Evolutionary conservation across 192 early-diverging fungal species (phyloP), one percentile per base, ranked within the genome.

Genomic region (Podila epicladia): DNA sequence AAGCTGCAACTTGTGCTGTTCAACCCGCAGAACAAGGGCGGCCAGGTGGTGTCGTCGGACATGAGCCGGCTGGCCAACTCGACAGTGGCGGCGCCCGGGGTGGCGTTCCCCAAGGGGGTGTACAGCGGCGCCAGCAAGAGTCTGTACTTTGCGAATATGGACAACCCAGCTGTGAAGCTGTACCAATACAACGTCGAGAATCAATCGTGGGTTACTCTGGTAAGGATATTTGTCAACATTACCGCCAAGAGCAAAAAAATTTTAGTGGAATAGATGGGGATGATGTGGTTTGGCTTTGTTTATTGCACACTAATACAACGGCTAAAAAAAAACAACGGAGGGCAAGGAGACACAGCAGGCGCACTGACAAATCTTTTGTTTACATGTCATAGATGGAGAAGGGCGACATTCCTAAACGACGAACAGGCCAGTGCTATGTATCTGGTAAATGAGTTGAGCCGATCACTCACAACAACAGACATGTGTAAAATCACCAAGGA

Each of bases 131-230:
- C 53, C 3, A n/a, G 53, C 53, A 2, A 55, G 53, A 55, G 53
- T 26, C 20, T 55, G 53, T 55, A 55, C 53, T 55, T 55, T 55
- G 53, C 24, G 8, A 55, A 55, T 26, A 55, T 55, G 53, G 53
- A 55, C 53, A 17, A 22, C 20, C 53, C 53, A 0, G 19, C 19
- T 12, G 24, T 22, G n/a, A 55, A 55, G 53, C 24, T 22, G 53
- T 11, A 55, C 53, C n/a, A 55, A 22, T 55, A 19, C 53, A 55
- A 55, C 24, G 22, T 55, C 9, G 53, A 1, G 5, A 55, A 1
- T 17, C 20, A 55, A 8, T 9, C 53, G 4, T 55, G 53, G 53
- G n/a, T 9, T 7, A 5, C 53, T 9, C 53, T 55, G n/a, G 53
- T 55, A 55, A 55, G 13, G 13, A 45, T 9, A 45, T 15, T 15